A percentile compares a stretch with the other conserved stretches of the same genome.
phyloP scores from a whole-genome alignment of 495 filamentous ascomycete genomes.

The Cladorrhinum samala region DNA sequence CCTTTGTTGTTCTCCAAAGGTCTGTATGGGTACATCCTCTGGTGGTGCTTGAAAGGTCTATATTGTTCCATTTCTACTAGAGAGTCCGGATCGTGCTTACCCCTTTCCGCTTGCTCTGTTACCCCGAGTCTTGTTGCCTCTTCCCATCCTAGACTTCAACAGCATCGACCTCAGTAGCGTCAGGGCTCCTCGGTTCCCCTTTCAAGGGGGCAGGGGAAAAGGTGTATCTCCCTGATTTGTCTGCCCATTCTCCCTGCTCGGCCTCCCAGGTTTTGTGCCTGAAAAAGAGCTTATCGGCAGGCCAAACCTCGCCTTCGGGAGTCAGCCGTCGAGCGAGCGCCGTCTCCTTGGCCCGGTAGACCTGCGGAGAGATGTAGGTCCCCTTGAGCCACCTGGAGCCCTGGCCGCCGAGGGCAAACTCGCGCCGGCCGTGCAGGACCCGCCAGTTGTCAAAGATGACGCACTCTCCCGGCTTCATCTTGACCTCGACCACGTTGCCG shows the following conservation, averaged over 20 bases:
- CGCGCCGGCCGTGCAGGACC: conserved; percentile 66
- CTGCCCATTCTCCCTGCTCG: neutral
- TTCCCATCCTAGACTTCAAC: too few species aligned
- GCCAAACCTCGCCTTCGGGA: neutral
- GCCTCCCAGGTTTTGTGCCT: neutral
- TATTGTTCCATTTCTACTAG: too few species aligned
- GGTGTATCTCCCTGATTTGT: too few species aligned
- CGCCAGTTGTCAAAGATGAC: conserved; percentile 82
- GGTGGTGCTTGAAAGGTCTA: too few species aligned
- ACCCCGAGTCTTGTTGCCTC: too few species aligned
- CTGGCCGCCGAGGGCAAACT: conserved; percentile 53
- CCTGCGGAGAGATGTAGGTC: conserved; percentile 72
- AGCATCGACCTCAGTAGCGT: too few species aligned
- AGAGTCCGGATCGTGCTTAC: too few species aligned
- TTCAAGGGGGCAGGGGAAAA: too few species aligned
- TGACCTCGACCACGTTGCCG: conserved; percentile 57
- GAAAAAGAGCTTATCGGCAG: neutral
- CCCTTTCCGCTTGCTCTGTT: too few species aligned
- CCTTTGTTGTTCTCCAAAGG: too few species aligned
- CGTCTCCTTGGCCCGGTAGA: conserved; percentile 40
- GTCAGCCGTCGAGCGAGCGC: conserved; percentile 27
- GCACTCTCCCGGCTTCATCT: conserved; percentile 70
- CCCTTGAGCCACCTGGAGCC: conserved; percentile 78
- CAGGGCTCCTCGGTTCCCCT: too few species aligned
- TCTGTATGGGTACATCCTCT: too few species aligned